phyloP scores from a whole-genome alignment of 306 rosid species.

The Quillaja saponaria region DNA sequence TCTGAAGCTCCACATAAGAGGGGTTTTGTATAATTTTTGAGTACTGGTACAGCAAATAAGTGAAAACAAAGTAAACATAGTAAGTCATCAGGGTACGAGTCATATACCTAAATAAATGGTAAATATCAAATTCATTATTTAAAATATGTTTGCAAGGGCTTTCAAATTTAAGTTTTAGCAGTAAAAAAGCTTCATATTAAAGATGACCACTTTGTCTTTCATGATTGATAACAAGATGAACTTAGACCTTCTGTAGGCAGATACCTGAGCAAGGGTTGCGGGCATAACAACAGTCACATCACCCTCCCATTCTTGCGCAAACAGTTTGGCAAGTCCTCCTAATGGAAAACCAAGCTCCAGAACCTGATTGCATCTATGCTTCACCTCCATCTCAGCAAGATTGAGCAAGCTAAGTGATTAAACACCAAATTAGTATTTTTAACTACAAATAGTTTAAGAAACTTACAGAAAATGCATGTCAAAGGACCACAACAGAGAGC shows the following conservation, averaged over 20 bases:
- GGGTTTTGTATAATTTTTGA: conserved; percentile 90
- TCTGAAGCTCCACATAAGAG: conserved; percentile 83
- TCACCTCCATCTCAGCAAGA: conserved; percentile 94
- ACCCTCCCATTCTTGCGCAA: conserved; percentile 99
- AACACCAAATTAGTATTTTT: conserved; percentile 17
- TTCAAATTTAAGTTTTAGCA: background rate
- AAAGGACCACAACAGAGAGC: conserved; percentile 4
- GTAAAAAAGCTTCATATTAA: background rate
- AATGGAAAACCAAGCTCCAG: conserved; percentile 90
- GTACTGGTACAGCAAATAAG: conserved; percentile 50
- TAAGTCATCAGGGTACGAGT: conserved; percentile 25
- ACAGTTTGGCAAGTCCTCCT: conserved; percentile 87
- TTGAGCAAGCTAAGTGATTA: conserved; percentile 81
- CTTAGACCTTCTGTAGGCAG: background rate
- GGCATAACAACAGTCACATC: conserved; percentile 96
- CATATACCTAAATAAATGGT: conserved; percentile 20
- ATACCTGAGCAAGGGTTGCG: conserved; percentile 95
- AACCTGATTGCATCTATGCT: conserved; percentile 87
- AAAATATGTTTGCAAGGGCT: background rate
- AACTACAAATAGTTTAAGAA: conserved; percentile 1
- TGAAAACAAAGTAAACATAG: conserved; percentile 1
- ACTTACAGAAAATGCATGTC: conserved; percentile 9
- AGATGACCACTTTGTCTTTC: conserved; percentile 9
- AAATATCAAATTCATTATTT: conserved; percentile 6
- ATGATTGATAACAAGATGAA: background rate